These are phyloP conservation scores for Hamigera avellanea DNA, from an alignment of 495 filamentous ascomycete genomes.

Conservation along the genomic window DNA sequence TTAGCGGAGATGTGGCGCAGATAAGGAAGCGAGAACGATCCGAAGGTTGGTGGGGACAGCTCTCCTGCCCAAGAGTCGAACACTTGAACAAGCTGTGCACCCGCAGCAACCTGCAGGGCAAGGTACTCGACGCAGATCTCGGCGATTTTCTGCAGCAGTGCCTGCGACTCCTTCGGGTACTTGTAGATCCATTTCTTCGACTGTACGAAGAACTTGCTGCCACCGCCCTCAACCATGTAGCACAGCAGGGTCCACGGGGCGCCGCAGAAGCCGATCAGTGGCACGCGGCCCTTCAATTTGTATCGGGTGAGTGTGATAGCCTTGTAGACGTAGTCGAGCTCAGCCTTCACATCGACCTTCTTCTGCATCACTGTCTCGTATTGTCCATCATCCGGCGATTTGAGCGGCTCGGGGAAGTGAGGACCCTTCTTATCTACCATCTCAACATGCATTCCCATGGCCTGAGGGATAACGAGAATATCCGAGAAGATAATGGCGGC, in stretches of 20 bases:
- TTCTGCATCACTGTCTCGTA: constrained; percentile 65
- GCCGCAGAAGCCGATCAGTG: constrained; percentile 93
- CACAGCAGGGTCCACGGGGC: constrained; percentile 94
- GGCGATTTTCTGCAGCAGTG: constrained; percentile 77
- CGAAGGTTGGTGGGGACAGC: constrained; percentile 73
- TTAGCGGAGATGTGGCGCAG: constrained; percentile 69
- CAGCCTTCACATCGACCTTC: constrained; percentile 68
- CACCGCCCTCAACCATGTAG: constrained; percentile 98
- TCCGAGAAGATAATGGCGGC: constrained; percentile 99
- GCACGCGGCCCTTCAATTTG: constrained; percentile 80
- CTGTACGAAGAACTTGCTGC: constrained; percentile 83
- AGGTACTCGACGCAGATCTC: constrained; percentile 90
- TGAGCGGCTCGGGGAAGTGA: constrained; percentile 78
- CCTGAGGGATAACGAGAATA: constrained; percentile 94
- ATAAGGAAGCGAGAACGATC: constrained; percentile 74
- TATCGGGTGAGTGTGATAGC: constrained; percentile 84
- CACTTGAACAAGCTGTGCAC: constrained; percentile 89
- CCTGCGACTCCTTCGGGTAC: constrained; percentile 68
- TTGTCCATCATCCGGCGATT: constrained; percentile 65
- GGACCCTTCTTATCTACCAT: constrained; percentile 96
- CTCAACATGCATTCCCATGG: constrained; percentile 91
- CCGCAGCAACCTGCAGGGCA: constrained; percentile 81
- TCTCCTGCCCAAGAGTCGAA: constrained; percentile 98
- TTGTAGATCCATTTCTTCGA: constrained; percentile 93
- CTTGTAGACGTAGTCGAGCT: constrained; percentile 88